Percentiles rank a stretch among this genome's conserved stretches.
phyloP scores from a whole-genome alignment of 139 green algal species.

The Diplosphaera chodatii region DNA sequence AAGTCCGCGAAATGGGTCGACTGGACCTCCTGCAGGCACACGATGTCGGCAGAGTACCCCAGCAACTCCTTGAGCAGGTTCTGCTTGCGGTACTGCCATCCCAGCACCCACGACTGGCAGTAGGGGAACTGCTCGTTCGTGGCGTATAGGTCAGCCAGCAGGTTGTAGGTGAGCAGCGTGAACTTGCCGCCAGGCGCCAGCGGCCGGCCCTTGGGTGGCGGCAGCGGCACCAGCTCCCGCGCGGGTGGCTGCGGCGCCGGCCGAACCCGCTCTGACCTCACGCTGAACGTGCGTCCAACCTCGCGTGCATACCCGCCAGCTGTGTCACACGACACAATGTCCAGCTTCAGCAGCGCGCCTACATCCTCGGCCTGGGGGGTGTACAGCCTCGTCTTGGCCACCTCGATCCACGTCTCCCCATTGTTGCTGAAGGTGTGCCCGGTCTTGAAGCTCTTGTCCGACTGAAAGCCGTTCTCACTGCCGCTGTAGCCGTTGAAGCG shows the following conservation, averaged over 20 bases:
- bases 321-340: constrained; percentile 39
- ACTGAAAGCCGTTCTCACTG: constrained; percentile 38
- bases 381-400: constrained; percentile 61
- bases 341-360: constrained; percentile 82
- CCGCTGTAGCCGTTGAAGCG: constrained; percentile 25
- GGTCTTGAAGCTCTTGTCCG: constrained; percentile 17
- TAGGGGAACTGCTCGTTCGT: constrained; percentile 80
- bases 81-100: constrained; percentile 86
- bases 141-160: constrained; percentile 96
- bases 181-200: constrained; percentile 54
- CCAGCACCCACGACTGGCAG: constrained; percentile 84
- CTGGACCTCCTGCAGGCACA: constrained; percentile 96
- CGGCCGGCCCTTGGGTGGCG: constrained; percentile 8
- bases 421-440: constrained; percentile 51
- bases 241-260: constrained; percentile 63
- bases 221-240: constrained; percentile 66
- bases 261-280: constrained; percentile 72
- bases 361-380: constrained; percentile 80
- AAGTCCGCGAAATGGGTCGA: constrained; percentile 87
- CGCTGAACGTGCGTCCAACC: constrained; percentile 27
- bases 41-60: constrained; percentile 82
- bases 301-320: constrained; percentile 5
- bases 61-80: constrained; percentile 93
- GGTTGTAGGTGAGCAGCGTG: constrained; percentile 94
- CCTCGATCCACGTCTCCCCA: constrained; percentile 74